Conservation (phyloP, 306 rosid species). For the Lathyrus sativus region DNA sequence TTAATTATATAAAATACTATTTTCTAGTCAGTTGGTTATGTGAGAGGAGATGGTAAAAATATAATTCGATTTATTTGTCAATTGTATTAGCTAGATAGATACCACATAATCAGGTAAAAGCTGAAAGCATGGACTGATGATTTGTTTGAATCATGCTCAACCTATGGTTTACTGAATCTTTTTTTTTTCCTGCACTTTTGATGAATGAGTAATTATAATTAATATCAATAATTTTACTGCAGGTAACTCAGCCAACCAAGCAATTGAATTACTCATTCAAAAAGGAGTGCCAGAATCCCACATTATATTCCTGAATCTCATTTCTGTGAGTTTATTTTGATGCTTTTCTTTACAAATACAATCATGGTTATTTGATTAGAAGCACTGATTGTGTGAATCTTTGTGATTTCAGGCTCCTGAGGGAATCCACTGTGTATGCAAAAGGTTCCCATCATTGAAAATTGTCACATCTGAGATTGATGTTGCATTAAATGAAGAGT, state of each 20-base stretch:
- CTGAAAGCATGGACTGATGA: slow-evolving; percentile 5
- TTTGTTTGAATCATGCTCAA: slow-evolving; percentile 5
- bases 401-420: slow-evolving; percentile 77
- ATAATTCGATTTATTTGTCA: slow-evolving; percentile 10
- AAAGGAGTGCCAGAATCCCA: slow-evolving; percentile 96
- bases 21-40: slow-evolving; percentile 16
- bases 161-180: neutral
- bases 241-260: slow-evolving; percentile 98
- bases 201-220: slow-evolving; percentile 33
- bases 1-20: neutral
- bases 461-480: slow-evolving; percentile 98
- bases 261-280: slow-evolving; percentile 85
- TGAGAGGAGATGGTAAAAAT: slow-evolving; percentile 2
- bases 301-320: slow-evolving; percentile 89
- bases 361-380: slow-evolving; percentile 6
- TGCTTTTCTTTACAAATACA: slow-evolving; percentile 14
- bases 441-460: slow-evolving; percentile 82
- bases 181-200: slow-evolving; percentile 15
- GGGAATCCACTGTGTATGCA: slow-evolving; percentile 89
- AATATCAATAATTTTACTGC: slow-evolving; percentile 38
- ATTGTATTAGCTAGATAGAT: slow-evolving; percentile 22
- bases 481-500: slow-evolving; percentile 71
- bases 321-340: slow-evolving; percentile 70
- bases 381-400: slow-evolving; percentile 16
- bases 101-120: neutral